These are phyloP conservation scores for Singerocomus rubriflavus DNA, from an alignment of 1,284 basidiomycete species.

Conservation along the genomic window DNA sequence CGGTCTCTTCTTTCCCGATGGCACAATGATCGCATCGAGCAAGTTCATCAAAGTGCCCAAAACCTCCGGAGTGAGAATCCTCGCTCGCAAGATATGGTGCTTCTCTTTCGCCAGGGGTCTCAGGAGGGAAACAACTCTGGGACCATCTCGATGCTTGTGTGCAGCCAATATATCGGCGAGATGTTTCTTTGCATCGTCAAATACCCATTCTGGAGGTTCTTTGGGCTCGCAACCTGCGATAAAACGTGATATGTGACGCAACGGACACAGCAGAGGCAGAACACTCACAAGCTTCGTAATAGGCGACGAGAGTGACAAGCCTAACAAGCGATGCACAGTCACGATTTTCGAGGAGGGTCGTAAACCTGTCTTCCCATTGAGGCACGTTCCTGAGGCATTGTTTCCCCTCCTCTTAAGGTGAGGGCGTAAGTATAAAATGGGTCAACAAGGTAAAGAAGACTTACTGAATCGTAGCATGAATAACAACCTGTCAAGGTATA, in stretches of 20 bases:
- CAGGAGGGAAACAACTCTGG: constrained; percentile 25
- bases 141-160: constrained; percentile 15
- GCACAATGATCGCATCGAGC: constrained; percentile 12
- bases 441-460: neutral
- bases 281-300: constrained; percentile 24
- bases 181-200: constrained; percentile 8
- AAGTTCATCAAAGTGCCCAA: constrained; percentile 15
- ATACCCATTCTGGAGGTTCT: neutral
- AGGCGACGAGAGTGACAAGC: constrained; percentile 25
- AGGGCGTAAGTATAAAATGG: neutral
- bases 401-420: constrained; percentile 22
- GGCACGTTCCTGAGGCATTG: constrained; percentile 14
- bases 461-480: constrained; percentile 30
- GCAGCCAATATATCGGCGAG: constrained; percentile 11
- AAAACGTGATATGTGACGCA: neutral
- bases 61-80: constrained; percentile 17
- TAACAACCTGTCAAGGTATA: constrained; percentile 29
- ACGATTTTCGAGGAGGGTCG: constrained; percentile 8
- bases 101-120: constrained; percentile 12
- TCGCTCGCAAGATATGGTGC: constrained; percentile 12
- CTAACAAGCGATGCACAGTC: constrained; percentile 13
- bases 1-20: neutral
- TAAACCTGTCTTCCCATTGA: constrained; percentile 11
- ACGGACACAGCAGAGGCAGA: too few relatives aligned
- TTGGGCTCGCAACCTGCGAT: constrained; percentile 10